These are phyloP conservation scores for Pseudopithomyces chartarum DNA, from an alignment of 2,329 filamentous ascomycete species.

Conservation along the genomic window DNA sequence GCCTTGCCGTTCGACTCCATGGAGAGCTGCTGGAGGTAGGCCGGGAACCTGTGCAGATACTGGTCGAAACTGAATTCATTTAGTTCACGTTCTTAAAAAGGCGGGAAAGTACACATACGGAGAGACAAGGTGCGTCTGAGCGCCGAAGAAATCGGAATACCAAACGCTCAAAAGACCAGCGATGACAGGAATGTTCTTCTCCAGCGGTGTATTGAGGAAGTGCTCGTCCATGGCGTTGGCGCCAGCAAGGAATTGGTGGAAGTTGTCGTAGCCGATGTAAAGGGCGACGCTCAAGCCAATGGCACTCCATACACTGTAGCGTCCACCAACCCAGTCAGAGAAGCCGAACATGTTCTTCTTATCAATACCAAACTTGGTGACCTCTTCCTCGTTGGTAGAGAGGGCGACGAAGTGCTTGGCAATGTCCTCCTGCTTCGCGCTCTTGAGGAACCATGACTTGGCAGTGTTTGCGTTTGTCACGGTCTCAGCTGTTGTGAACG, in stretches of 20 bases:
- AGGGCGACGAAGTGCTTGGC: conserved; percentile 99
- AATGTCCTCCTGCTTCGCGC: conserved; percentile 77
- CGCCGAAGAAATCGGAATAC: conserved; percentile 99
- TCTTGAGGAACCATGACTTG: conserved; percentile 94
- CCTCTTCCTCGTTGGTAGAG: conserved; percentile 92
- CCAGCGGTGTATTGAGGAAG: conserved; percentile 87
- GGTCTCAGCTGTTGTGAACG: conserved; percentile 98
- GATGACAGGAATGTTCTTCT: conserved; percentile 92
- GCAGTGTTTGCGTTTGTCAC: conserved; percentile 96
- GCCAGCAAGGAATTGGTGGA: conserved; percentile 91
- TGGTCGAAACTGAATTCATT: conserved; percentile 77
- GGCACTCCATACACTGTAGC: conserved; percentile 98
- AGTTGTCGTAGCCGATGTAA: conserved; percentile 97
- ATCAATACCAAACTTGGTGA: conserved; percentile 98
- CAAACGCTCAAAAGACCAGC: conserved; percentile 94
- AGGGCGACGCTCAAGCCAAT: conserved; percentile 93
- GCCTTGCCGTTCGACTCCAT: conserved; percentile 99
- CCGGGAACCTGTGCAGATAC: conserved; percentile 98
- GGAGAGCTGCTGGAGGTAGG: conserved; percentile 97
- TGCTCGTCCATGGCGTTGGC: conserved; percentile 98
- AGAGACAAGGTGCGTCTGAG: conserved; percentile 95
- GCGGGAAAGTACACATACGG: conserved; percentile 65
- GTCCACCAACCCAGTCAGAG: conserved; percentile 96
- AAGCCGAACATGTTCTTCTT: conserved; percentile 99
- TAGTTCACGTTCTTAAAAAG: conserved; percentile 2